Base-by-base conservation (phyloP, 208 protist genomes). In the Leishmania arabica region DNA sequence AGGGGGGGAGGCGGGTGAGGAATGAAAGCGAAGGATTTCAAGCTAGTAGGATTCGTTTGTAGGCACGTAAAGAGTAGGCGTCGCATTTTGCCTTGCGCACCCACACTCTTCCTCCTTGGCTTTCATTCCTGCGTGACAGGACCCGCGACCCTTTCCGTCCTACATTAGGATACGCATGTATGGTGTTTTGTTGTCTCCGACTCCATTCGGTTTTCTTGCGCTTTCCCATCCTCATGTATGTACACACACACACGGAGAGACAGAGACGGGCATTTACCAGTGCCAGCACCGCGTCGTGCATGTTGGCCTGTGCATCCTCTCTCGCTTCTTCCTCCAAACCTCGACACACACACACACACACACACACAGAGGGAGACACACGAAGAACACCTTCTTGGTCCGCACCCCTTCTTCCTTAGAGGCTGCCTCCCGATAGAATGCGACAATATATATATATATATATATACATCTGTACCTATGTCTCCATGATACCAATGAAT, bases 341-440 rank as follows among this genome's bases (percentile, higher is more conserved):
- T 53, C 21, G 5, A 3, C 2, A 74, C 45, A 74, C 69, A 74
- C 45, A 74, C 21, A 56, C 69, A 51, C 69, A 56, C 42, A 56
- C 0, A 34, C 1, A 40, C 1, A 40, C 1, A 40, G 37, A 40
- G 37, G 37, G 37, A 40, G 37, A 27, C 45, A 11, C 45, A 9
- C 45, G 17, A 62, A 2, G 1, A 5, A 21, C 5, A 15, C 65
- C 37, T 31, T 19, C 65, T 15, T 77, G 83, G n/a, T 76, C 79
- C 47, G 58, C 79, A 11, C 75, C 75, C 4, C 85, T 81, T 77
- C 75, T 6, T 78, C 77, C 40, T 86, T 75, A 34, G 9, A n/a
- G 9, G 27, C 53, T 24, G 58, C 31, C 13, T 62, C 31, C 31
- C 45, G 34, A 66, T 74, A 42, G 13, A 45, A 13, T 0, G 9